Evolutionary conservation across 352 stramenopile genomes (phyloP), one percentile per base, ranked within the genome.

Genomic region (Phytophthora fragariaefolia): DNA sequence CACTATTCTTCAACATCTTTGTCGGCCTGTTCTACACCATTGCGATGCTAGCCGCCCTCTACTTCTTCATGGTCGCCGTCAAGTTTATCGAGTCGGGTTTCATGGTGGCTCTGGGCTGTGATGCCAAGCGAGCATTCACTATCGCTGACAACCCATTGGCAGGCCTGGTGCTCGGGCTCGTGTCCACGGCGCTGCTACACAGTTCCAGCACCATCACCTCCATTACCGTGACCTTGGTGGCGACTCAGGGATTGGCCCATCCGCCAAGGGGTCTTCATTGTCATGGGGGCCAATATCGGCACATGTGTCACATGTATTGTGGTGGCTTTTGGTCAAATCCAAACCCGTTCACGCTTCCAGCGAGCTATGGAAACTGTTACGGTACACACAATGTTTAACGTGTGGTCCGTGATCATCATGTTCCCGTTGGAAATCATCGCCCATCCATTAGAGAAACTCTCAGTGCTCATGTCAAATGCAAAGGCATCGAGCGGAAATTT

Each of bases 271-370:
- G 93, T 97, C 42, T 96, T 87, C 59, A 90, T 97, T 62, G 79
- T 98, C 55, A 97, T 97, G 86, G 91, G 91, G n/a, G n/a, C n/a
- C n/a, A n/a, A n/a, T n/a, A n/a, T n/a, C n/a, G n/a, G n/a, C n/a
- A n/a, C n/a, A n/a, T 89, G 85, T 36, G 88, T 97, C 6, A 97
- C 89, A 40, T 96, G 90, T 55, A 96, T 91, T 28, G 95, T 97
- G 60, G 87, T 98, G 27, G 82, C 90, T 8, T 92, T 97, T 60
- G 90, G 83, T 27, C 89, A 96, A 34, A 87, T 97, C 53, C 76
- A 74, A 56, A 71, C 93, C 50, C 73, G 71, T 9, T 80, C 76
- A 17, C 66, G 83, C 4, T 83, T 92, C 58, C 75, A 91, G 49
- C 74, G 79, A n/a, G 82, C 77, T 2, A 81, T 89, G 74, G 78